These are phyloP conservation scores for Trypanosoma platydactyli DNA, from an alignment of 208 protist genomes.

Conservation along the genomic window DNA sequence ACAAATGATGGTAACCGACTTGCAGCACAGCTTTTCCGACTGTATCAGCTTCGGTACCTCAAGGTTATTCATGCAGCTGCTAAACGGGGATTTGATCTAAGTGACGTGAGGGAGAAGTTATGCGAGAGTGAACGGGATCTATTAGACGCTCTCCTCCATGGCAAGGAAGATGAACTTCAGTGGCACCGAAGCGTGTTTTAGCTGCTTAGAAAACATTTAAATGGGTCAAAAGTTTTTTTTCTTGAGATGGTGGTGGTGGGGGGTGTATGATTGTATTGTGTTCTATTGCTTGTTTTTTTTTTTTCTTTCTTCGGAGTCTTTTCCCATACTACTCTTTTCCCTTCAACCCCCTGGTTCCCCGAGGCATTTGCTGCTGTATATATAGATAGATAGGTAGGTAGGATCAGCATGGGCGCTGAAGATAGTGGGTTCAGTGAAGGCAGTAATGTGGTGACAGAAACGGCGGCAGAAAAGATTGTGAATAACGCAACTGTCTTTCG, in stretches of 20 bases:
- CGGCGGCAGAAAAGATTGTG: conserved; percentile 14
- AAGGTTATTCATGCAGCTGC: conserved; percentile 64
- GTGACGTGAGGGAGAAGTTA: conserved; percentile 66
- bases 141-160: conserved; percentile 47
- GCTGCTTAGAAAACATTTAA: not conserved
- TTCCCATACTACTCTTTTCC: too few relatives aligned
- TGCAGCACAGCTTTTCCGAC: conserved; percentile 64
- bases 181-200: conserved; percentile 39
- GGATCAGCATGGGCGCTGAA: conserved; percentile 6
- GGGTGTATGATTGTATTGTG: too few relatives aligned
- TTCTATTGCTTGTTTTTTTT: not conserved
- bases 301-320: conserved; percentile 3
- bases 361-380: not conserved
- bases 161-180: conserved; percentile 43
- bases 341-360: too few relatives aligned
- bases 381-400: too few relatives aligned
- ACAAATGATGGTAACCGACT: conserved; percentile 68
- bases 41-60: conserved; percentile 77
- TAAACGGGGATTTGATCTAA: conserved; percentile 75
- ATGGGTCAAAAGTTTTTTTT: not conserved
- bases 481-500: conserved; percentile 59
- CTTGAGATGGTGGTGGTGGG: not conserved
- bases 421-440: conserved; percentile 2
- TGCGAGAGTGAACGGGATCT: conserved; percentile 63
- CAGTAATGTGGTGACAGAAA: conserved; percentile 19